phyloP scores from a whole-genome alignment of 305 asterid species.

The Petunia hybrid region DNA sequence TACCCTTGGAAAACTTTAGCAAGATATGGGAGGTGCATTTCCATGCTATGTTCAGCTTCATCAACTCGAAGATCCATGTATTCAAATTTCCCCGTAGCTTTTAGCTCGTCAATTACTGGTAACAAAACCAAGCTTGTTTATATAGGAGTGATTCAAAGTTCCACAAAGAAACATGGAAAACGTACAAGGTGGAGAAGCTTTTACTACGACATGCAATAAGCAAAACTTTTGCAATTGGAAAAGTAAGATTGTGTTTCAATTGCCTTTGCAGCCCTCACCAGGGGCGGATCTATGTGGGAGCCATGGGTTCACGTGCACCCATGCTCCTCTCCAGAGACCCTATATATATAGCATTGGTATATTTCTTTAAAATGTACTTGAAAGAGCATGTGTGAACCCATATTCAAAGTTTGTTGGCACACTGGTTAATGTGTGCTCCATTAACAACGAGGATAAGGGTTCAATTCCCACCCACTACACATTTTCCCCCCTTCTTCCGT shows the following conservation, averaged over 20 bases:
- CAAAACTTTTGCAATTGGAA: conserved; percentile 9
- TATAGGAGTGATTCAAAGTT: conserved; percentile 19
- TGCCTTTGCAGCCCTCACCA: no score
- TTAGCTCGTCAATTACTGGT: conserved; percentile 82
- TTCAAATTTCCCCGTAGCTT: conserved; percentile 89
- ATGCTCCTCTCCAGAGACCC: no score
- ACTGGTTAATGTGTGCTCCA: no score
- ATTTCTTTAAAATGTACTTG: no score
- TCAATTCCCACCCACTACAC: no score
- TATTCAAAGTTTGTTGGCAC: no score
- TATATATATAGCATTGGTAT: no score
- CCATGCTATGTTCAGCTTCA: conserved; percentile 99
- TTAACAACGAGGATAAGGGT: no score
- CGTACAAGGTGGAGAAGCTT: background rate
- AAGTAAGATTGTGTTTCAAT: background rate
- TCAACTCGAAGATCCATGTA: conserved; percentile 87
- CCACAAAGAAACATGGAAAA: conserved; percentile 5
- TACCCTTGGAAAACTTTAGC: conserved; percentile 95
- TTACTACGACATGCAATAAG: conserved; percentile 11
- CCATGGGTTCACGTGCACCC: no score
- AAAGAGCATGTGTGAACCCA: no score
- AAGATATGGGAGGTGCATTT: conserved; percentile 97
- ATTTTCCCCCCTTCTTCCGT: no score
- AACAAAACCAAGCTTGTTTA: conserved; percentile 27
- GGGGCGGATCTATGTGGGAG: no score